Conservation (phyloP, 2,329 filamentous ascomycete species). For the Colletotrichum coccodes region DNA sequence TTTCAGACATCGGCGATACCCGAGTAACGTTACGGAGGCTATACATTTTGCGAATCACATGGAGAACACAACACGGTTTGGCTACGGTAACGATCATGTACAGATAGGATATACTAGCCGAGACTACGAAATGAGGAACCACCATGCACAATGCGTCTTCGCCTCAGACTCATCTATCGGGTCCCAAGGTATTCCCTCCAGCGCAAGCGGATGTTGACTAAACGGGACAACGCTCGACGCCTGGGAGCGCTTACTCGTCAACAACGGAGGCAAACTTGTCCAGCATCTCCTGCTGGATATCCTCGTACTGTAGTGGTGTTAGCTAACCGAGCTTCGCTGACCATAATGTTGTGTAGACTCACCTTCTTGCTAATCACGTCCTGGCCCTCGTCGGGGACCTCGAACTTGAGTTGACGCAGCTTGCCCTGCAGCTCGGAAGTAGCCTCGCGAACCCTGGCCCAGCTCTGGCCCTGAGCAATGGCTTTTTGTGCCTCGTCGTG, state of each 20-base stretch:
- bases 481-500: constrained; percentile 98
- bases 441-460: constrained; percentile 91
- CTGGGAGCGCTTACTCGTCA: constrained; percentile 76
- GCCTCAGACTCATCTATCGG: constrained; percentile 26
- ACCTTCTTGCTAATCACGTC: constrained; percentile 87
- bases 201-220: constrained; percentile 23
- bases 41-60: not conserved
- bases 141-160: constrained; percentile 27
- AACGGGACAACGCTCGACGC: constrained; percentile 9
- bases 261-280: constrained; percentile 97
- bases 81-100: constrained; percentile 26
- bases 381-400: constrained; percentile 87
- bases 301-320: constrained; percentile 79
- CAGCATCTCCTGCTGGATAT: constrained; percentile 88
- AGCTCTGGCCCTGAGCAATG: constrained; percentile 88
- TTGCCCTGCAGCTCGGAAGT: constrained; percentile 87
- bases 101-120: constrained; percentile 32
- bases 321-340: constrained; percentile 43
- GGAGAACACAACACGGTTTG: not conserved
- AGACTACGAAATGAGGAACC: constrained; percentile 26
- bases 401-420: constrained; percentile 95
- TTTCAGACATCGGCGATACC: not conserved
- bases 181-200: constrained; percentile 12
- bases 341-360: constrained; percentile 40
- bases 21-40: no score